Conservation (phyloP, 805 yeast genomes). For the Scheffersomyces spartinae region DNA sequence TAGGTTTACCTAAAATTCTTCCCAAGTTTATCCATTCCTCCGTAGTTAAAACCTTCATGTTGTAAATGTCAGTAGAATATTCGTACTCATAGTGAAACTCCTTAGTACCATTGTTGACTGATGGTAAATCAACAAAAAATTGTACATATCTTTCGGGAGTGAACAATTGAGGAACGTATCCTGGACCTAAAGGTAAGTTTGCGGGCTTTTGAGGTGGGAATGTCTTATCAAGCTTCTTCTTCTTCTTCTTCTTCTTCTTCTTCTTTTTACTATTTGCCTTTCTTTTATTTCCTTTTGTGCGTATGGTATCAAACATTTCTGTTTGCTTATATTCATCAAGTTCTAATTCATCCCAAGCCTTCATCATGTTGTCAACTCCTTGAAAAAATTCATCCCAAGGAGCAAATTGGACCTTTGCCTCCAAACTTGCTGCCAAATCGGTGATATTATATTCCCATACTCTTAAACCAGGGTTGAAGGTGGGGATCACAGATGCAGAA, state of each 20-base stretch:
- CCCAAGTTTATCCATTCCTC: slow-evolving; percentile 53
- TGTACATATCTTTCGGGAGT: slow-evolving; percentile 67
- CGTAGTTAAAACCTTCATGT: slow-evolving; percentile 44
- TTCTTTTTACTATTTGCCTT: slow-evolving; percentile 5
- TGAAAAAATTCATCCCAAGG: slow-evolving; percentile 54
- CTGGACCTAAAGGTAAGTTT: slow-evolving; percentile 57
- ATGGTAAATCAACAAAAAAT: slow-evolving; percentile 53
- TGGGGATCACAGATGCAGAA: slow-evolving; percentile 68
- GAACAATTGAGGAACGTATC: slow-evolving; percentile 56
- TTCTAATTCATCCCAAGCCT: slow-evolving; percentile 17
- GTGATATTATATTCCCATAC: slow-evolving; percentile 81
- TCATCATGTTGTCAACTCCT: slow-evolving; percentile 26
- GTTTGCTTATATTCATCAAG: slow-evolving; percentile 6
- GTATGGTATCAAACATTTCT: neutral
- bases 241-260: slow-evolving; percentile 8
- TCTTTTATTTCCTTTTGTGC: too few species aligned
- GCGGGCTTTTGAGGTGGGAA: slow-evolving; percentile 51
- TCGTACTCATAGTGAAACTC: slow-evolving; percentile 52
- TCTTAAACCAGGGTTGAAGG: slow-evolving; percentile 73
- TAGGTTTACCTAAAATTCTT: slow-evolving; percentile 37
- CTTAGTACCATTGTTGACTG: slow-evolving; percentile 32
- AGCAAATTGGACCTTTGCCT: slow-evolving; percentile 10
- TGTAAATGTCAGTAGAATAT: slow-evolving; percentile 54
- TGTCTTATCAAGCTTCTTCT: slow-evolving; percentile 40
- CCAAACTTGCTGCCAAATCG: slow-evolving; percentile 25